These are phyloP conservation scores for Beauveria pseudobassiana DNA, from an alignment of 2,329 filamentous ascomycete species.

Conservation along the genomic window DNA sequence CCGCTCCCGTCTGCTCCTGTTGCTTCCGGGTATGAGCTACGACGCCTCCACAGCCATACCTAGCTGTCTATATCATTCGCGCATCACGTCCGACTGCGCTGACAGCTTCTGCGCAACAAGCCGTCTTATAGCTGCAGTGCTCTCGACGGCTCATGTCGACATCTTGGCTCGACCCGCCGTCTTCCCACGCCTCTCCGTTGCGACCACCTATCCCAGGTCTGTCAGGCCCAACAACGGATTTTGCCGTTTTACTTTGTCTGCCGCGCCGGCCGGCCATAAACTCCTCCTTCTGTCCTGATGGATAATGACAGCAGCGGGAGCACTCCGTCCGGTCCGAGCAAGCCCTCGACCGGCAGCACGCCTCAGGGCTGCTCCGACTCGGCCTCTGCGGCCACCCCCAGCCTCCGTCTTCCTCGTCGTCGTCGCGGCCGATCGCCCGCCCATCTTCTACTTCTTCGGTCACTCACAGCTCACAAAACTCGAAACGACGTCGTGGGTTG, in stretches of 20 bases:
- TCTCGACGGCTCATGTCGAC: not conserved
- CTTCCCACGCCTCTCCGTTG: not conserved
- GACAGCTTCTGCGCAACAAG: not conserved
- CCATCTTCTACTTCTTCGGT: not conserved
- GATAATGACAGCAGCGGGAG: conserved; percentile 24
- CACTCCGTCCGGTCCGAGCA: conserved; percentile 23
- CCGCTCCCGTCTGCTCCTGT: not conserved
- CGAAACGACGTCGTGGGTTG: conserved; percentile 46
- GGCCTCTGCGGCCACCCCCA: conserved; percentile 8
- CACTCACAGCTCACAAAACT: conserved; percentile 24
- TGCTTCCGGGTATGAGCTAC: not conserved
- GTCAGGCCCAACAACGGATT: not conserved
- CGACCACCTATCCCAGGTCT: not conserved
- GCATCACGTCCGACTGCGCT: not conserved
- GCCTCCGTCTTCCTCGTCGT: conserved; percentile 14
- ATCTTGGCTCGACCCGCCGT: too few relatives aligned
- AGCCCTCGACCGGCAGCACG: conserved; percentile 26
- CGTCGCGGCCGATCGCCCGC: not conserved
- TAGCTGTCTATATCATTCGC: not conserved
- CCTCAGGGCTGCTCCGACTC: conserved; percentile 20
- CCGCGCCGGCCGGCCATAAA: not conserved
- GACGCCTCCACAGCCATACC: not conserved
- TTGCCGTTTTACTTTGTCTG: not conserved
- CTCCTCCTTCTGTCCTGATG: conserved; percentile 17
- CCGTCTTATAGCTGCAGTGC: too few relatives aligned